A percentile compares a stretch with the other conserved stretches of the same genome.
phyloP scores from a whole-genome alignment of 805 yeast species.

The Candida silvicultrix region DNA sequence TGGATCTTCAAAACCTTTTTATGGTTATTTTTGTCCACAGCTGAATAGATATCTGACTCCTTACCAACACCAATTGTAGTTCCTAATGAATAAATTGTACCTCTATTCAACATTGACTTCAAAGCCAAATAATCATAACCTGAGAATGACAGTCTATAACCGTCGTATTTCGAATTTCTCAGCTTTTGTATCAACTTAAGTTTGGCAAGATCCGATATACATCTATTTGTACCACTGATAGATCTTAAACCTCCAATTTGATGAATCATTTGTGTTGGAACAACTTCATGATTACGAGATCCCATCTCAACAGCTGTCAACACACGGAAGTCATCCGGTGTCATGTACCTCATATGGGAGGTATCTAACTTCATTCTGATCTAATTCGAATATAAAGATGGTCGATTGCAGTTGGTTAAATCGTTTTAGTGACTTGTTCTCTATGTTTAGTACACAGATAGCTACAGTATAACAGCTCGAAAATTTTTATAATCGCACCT shows the following conservation, averaged over 20 bases:
- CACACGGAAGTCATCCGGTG: conserved; percentile 85
- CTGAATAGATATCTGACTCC: conserved; percentile 91
- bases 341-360: conserved; percentile 86
- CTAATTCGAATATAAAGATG: background rate
- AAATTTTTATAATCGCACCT: background rate
- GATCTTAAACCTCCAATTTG: conserved; percentile 74
- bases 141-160: conserved; percentile 78
- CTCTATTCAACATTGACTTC: conserved; percentile 72
- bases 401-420: too few species aligned
- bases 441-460: background rate
- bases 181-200: conserved; percentile 68
- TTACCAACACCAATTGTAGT: conserved; percentile 93
- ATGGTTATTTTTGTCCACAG: conserved; percentile 59
- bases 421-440: background rate
- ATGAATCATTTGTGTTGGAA: conserved; percentile 81
- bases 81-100: conserved; percentile 73
- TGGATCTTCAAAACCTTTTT: conserved; percentile 82
- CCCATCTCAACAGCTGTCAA: conserved; percentile 88
- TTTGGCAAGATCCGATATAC: conserved; percentile 84
- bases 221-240: conserved; percentile 67
- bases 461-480: background rate
- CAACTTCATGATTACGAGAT: conserved; percentile 88
- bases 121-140: conserved; percentile 94
- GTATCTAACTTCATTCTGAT: conserved; percentile 82
- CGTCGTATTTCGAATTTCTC: conserved; percentile 92